These are phyloP conservation scores for Tilletia indica DNA, from an alignment of 1,284 basidiomycete genomes.

Conservation along the genomic window DNA sequence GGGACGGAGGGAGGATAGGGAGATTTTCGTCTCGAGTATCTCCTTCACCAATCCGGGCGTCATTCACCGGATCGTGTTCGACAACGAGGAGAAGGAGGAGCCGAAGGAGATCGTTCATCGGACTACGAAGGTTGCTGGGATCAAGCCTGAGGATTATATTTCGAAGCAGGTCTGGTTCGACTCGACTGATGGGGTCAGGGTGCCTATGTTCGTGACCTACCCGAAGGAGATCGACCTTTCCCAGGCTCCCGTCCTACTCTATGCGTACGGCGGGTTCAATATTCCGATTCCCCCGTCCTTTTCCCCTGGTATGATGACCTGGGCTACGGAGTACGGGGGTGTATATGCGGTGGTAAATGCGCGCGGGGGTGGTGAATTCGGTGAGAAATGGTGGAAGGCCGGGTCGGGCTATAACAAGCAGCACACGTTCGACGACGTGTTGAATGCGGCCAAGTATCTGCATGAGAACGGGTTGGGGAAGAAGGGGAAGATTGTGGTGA, in stretches of 20 bases:
- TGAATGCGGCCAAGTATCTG: conserved; percentile 66
- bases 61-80: conserved; percentile 56
- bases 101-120: conserved; percentile 65
- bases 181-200: conserved; percentile 75
- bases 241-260: conserved; percentile 74
- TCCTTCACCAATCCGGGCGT: conserved; percentile 75
- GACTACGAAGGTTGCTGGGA: conserved; percentile 66
- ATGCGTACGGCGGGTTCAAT: conserved; percentile 63
- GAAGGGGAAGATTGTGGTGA: conserved; percentile 72
- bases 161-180: conserved; percentile 65
- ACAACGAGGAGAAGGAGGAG: conserved; percentile 18
- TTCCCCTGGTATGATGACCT: conserved; percentile 71
- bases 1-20: conserved; percentile 63
- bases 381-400: conserved; percentile 63
- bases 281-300: conserved; percentile 73
- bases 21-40: conserved; percentile 69
- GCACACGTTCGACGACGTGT: conserved; percentile 71
- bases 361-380: conserved; percentile 79
- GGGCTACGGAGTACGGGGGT: conserved; percentile 71
- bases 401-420: conserved; percentile 56
- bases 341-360: conserved; percentile 66
- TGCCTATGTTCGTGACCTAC: conserved; percentile 83
- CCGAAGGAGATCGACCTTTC: conserved; percentile 72
- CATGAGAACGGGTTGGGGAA: conserved; percentile 70
- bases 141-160: conserved; percentile 71